A percentile compares a stretch with the other conserved stretches of the same genome.
Conservation (phyloP, 805 yeast species). For the Candida ponderosae region DNA sequence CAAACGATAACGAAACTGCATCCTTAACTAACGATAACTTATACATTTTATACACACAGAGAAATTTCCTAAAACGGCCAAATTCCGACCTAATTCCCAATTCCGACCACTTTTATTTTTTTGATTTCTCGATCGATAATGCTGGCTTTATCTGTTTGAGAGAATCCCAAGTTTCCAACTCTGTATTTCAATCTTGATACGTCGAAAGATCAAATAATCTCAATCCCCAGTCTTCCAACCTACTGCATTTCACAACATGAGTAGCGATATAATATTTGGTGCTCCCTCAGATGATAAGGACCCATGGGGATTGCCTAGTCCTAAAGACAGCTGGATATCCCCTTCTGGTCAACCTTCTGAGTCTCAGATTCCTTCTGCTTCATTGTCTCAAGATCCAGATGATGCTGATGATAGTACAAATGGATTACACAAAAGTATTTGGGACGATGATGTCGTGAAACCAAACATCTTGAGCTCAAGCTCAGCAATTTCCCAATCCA, state of each 20-base stretch:
- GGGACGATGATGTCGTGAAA: constrained; percentile 2
- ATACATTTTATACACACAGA: too few relatives aligned
- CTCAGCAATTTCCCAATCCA: neutral
- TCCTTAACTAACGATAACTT: too few relatives aligned
- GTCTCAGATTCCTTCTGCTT: neutral
- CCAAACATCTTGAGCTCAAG: neutral
- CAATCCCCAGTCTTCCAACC: too few relatives aligned
- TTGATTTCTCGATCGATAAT: too few relatives aligned
- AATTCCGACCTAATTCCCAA: too few relatives aligned
- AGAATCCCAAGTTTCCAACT: too few relatives aligned
- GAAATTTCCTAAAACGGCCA: too few relatives aligned
- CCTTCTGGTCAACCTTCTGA: neutral
- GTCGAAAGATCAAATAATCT: too few relatives aligned
- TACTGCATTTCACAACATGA: neutral
- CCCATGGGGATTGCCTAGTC: neutral
- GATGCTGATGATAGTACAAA: neutral
- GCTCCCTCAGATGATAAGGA: neutral
- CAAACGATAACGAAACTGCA: too few relatives aligned
- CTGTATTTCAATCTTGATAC: too few relatives aligned
- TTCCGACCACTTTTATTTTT: too few relatives aligned
- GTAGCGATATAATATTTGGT: neutral
- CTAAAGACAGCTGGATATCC: neutral
- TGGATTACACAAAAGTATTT: constrained; percentile 2
- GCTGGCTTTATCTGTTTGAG: too few relatives aligned
- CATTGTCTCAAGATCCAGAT: neutral